Percentiles rank a stretch among this genome's conserved stretches.
These are phyloP conservation scores for Odontarrhena argentea DNA, from an alignment of 345 rosid genomes.

Conservation along the genomic window DNA sequence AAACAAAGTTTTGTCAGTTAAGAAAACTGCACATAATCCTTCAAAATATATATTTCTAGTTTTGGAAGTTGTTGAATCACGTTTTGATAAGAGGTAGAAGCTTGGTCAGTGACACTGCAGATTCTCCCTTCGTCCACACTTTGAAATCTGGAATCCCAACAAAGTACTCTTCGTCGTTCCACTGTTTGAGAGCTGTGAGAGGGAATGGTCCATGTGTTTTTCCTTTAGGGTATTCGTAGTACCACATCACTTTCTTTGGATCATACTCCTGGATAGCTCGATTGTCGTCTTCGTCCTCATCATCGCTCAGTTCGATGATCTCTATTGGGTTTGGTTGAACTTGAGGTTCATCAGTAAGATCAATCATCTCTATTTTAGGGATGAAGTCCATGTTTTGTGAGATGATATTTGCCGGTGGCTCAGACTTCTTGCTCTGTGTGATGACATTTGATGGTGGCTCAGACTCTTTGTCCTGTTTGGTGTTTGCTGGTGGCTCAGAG, in stretches of 20 bases:
- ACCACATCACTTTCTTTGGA: conserved; percentile 48
- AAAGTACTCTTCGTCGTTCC: conserved; percentile 58
- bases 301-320: conserved; percentile 58
- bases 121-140: conserved; percentile 65
- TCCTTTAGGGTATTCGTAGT: conserved; percentile 61
- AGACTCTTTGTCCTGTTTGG: neutral
- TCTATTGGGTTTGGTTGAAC: conserved; percentile 19
- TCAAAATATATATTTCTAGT: neutral
- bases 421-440: conserved; percentile 22
- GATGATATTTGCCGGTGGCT: conserved; percentile 1
- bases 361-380: conserved; percentile 8
- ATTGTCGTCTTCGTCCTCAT: conserved; percentile 26
- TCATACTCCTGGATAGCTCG: conserved; percentile 10
- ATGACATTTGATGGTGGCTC: conserved; percentile 8
- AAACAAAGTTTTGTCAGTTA: conserved; percentile 26
- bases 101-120: conserved; percentile 47
- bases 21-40: conserved; percentile 1
- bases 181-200: conserved; percentile 47
- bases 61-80: conserved; percentile 27
- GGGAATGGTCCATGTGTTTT: conserved; percentile 68
- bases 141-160: conserved; percentile 49
- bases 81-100: conserved; percentile 29
- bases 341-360: conserved; percentile 20
- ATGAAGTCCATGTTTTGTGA: conserved; percentile 19
- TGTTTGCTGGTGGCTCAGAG: neutral